Base-by-base conservation (phyloP, 495 filamentous ascomycete species). In the Choiromyces venosus region DNA sequence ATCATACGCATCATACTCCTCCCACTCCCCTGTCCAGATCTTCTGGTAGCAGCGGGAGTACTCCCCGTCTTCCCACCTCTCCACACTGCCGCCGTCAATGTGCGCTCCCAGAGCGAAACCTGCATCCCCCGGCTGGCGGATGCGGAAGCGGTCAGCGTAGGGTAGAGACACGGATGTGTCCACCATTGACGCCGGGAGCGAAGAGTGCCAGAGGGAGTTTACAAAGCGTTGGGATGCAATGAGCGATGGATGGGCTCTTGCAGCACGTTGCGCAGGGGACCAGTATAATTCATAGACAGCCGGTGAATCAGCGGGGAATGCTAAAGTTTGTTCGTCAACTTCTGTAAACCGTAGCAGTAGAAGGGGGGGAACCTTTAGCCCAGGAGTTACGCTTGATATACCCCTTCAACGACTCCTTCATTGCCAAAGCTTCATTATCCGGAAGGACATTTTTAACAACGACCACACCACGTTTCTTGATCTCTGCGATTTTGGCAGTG, bases 261-360 rank as follows among this genome's bases (percentile, higher is more conserved):
- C 93, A 56, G 87, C 86, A 37, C 91, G 83, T 78, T 97, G 93
- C 5, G 90, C 83, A 9, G 88, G 87, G 1, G 91, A 91, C 93
- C 93, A 97, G 84, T 97, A 97, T 4, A 97, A 84, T 80, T 97
- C 93, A 78, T 90, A 94, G 5, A 97, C 92, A 68, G 92, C 89
- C 0, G 93, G 93, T 81, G 83, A 68, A 67, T 83, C 64, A 64
- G 85, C 73, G 71, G 86, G 83, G 77, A 87, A 86, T 46, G 87
- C 84, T 87, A 81, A 6, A 82, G 82, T 52, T 80, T 73, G 35
- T 83, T 77, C 46, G 38, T 88, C 83, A 72, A 86, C 84, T 38
- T 10, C 1, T 19, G 33, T 36, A 37, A 38, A 65, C 10, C 10
- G 9, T 40, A 67, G 18, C 39, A 19, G 21, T 1, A 67, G 56